Base-by-base conservation (phyloP, 139 green algal species). In the Parachlorella kessleri region DNA sequence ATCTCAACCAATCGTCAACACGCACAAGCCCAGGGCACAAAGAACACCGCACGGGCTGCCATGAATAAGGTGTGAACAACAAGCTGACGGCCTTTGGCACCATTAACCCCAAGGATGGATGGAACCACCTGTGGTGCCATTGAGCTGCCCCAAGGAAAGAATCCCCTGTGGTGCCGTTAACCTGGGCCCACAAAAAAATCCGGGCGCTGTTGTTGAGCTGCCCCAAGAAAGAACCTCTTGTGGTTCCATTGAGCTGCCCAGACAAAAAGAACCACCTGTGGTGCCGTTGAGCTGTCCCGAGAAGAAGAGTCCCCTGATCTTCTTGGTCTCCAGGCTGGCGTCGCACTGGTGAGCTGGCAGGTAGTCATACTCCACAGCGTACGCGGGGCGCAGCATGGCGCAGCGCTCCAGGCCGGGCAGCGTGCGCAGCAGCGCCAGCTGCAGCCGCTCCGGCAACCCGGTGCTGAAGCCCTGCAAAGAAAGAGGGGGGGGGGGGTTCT, bases 281-380 rank as follows among this genome's bases (percentile, higher is more conserved):
- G 96, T 99, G 55, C 96, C 96, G 82, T 99, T 99, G 59, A 99
- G 91, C 90, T 99, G 96, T 5, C 96, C 96, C 21, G 83, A 92
- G 83, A 99, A 96, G 89, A 98, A 99, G 0, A 99, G 92, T 24
- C 96, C 95, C 28, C 33, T 40, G n/a, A 96, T 66, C 28, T 76
- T 81, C 87, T 98, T 98, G 33, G 95, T 99, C 88, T 98, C 93
- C 48, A 99, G 90, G 38, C 92, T 94, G 59, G 85, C 73, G 66
- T 89, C 39, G 84, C 94, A 98, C 89, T 99, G 94, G 83, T 97
- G 81, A 0, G 96, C 96, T 0, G 96, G 96, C 54, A 99, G 81
- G 93, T 97, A 99, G 88, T 99, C 96, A 82, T 99, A 99, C 85
- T 99, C 96, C 55, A 99, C 96, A 6, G 74, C 95, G 73, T 99